Evolutionary conservation across 768 basidiomycete species (phyloP).

Genomic region (Hericium alpestre): DNA sequence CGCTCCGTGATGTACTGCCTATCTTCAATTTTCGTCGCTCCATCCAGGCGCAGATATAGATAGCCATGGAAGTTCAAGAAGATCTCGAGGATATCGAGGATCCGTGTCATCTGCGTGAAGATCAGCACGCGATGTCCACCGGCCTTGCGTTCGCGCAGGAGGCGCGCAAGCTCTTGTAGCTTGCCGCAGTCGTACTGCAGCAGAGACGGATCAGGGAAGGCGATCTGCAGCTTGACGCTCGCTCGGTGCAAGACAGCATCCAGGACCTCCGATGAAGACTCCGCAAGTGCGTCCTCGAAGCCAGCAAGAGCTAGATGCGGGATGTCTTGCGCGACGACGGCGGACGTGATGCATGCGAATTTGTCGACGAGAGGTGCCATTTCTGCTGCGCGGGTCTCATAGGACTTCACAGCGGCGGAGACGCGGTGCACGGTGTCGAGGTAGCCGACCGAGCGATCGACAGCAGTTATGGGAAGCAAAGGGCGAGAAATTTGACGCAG

Average conservation of each 20-base stretch:
- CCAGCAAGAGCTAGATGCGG: conserved; percentile 51
- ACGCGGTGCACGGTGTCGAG: conserved; percentile 32
- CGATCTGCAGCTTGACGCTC: conserved; percentile 80
- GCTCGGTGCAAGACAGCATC: conserved; percentile 62
- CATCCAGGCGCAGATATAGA: conserved; percentile 88
- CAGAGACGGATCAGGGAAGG: conserved; percentile 82
- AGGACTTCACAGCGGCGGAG: conserved; percentile 52
- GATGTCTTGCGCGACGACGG: conserved; percentile 67
- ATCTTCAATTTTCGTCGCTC: conserved; percentile 91
- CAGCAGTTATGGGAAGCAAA: conserved; percentile 40
- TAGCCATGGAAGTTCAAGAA: conserved; percentile 91
- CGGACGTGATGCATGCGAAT: conserved; percentile 76
- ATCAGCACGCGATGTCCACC: conserved; percentile 87
- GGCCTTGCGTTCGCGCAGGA: conserved; percentile 75
- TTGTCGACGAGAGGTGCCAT: conserved; percentile 44
- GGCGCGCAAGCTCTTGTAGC: conserved; percentile 68
- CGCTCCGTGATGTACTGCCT: conserved; percentile 84
- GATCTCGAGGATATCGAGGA: conserved; percentile 88
- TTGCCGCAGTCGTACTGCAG: conserved; percentile 97
- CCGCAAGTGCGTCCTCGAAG: conserved; percentile 15
- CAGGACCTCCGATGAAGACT: conserved; percentile 30
- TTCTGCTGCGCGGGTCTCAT: conserved; percentile 43
- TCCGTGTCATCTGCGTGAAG: conserved; percentile 94
- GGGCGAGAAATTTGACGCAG: conserved; percentile 30
- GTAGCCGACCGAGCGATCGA: conserved; percentile 25